Evolutionary conservation across 2,329 filamentous ascomycete genomes (phyloP).

Genomic region (Triangularia setosa): DNA sequence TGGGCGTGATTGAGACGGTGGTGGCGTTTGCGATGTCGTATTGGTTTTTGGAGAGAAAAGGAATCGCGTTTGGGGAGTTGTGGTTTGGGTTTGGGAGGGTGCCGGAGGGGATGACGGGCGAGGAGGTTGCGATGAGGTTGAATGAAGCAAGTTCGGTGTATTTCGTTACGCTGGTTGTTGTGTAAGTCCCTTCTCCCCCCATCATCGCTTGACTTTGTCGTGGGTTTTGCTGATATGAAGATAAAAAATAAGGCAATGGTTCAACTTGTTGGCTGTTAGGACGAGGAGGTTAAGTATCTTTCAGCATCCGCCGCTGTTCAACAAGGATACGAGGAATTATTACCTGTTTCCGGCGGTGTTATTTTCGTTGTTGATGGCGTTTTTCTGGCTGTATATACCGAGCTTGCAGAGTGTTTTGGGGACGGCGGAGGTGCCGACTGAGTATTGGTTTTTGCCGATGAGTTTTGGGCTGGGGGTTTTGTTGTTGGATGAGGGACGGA

Average conservation of each 20-base stretch:
- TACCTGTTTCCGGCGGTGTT: conserved; percentile 67
- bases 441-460: conserved; percentile 74
- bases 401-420: conserved; percentile 57
- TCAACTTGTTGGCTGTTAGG: conserved; percentile 67
- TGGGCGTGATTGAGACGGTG: conserved; percentile 61
- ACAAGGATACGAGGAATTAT: conserved; percentile 61
- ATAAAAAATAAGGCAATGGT: conserved; percentile 56
- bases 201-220: background rate
- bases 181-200: conserved; percentile 45
- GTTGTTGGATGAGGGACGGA: conserved; percentile 62
- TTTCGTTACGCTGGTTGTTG: conserved; percentile 75
- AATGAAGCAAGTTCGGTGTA: conserved; percentile 70
- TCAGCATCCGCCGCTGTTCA: conserved; percentile 66
- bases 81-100: conserved; percentile 65
- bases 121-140: conserved; percentile 51
- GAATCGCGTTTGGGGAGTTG: conserved; percentile 59
- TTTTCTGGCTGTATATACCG: conserved; percentile 68
- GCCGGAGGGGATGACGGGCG: conserved; percentile 47
- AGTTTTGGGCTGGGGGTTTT: conserved; percentile 65
- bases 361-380: conserved; percentile 64
- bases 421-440: conserved; percentile 62
- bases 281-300: conserved; percentile 65
- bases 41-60: conserved; percentile 60
- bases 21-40: conserved; percentile 62
- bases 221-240: background rate